These are phyloP conservation scores for Solanum verrucosum DNA, from an alignment of 257 asterid species.

Conservation along the genomic window DNA sequence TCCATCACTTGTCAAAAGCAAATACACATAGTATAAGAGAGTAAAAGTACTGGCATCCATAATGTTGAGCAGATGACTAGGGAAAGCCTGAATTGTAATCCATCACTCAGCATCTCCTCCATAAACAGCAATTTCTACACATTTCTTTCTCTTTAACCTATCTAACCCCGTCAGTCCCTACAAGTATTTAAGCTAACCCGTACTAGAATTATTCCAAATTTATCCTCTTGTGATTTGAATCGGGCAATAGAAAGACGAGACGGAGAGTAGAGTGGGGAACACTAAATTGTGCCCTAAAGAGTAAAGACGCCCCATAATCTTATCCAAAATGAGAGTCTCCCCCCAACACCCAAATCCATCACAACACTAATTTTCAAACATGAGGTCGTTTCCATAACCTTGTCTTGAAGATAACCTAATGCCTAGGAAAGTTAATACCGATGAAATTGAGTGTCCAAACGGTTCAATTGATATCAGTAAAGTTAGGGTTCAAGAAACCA, in stretches of 20 bases:
- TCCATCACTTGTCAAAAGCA: background rate
- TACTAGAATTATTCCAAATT: background rate
- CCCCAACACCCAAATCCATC: background rate
- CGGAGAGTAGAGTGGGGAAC: background rate
- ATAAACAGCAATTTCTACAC: background rate
- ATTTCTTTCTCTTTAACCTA: background rate
- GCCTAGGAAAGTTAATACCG: background rate
- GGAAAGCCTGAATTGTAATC: background rate
- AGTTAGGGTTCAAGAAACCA: background rate
- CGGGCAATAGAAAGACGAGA: background rate
- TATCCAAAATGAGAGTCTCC: background rate
- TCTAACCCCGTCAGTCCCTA: background rate
- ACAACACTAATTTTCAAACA: background rate
- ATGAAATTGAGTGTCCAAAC: background rate
- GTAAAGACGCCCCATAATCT: background rate
- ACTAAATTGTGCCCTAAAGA: background rate
- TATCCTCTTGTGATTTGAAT: background rate
- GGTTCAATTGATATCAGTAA: background rate
- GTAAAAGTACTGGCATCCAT: background rate
- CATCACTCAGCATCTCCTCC: background rate
- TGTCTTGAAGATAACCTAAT: background rate
- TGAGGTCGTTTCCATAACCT: background rate
- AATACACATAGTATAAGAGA: background rate
- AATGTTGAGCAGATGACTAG: too few relatives aligned
- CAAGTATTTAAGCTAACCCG: background rate